A percentile compares a stretch with the other conserved stretches of the same genome.
Conservation (phyloP, 2,329 filamentous ascomycete genomes). For the Aspergillus piperis region DNA sequence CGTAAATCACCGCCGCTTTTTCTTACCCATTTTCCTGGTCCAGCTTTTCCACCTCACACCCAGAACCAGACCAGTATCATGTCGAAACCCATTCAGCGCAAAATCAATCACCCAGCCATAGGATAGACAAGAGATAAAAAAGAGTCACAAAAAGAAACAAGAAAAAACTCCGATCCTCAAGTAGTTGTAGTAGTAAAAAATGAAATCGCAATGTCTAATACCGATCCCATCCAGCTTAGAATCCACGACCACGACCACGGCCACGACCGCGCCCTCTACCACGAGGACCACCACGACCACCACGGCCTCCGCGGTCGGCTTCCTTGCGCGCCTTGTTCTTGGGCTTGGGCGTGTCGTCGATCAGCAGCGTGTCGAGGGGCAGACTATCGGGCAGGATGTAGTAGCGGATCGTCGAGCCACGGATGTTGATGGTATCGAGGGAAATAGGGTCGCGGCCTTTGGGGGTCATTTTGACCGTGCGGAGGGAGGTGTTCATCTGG, state of each 20-base stretch:
- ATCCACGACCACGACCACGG: constrained; percentile 21
- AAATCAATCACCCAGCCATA: constrained; percentile 23
- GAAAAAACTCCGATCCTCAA: not conserved
- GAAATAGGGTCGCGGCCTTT: constrained; percentile 83
- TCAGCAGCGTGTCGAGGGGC: constrained; percentile 89
- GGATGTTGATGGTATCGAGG: constrained; percentile 94
- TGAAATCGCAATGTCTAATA: constrained; percentile 23
- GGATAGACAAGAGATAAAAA: not conserved
- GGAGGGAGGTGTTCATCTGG: constrained; percentile 97
- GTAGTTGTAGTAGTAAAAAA: constrained; percentile 1
- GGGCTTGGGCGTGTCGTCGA: constrained; percentile 95
- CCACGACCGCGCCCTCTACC: constrained; percentile 58
- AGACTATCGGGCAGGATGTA: constrained; percentile 95
- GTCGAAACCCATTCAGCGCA: too few relatives aligned
- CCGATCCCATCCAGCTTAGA: constrained; percentile 16
- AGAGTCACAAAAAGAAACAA: not conserved
- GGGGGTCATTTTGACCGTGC: constrained; percentile 94
- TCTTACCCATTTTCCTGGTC: too few relatives aligned
- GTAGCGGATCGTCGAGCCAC: constrained; percentile 93
- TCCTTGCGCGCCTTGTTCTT: constrained; percentile 99
- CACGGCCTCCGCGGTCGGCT: constrained; percentile 54
- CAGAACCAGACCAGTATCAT: too few relatives aligned
- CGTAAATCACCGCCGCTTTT: too few relatives aligned
- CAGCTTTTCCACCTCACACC: too few relatives aligned
- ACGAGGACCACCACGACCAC: constrained; percentile 52